Conservation (phyloP, 805 yeast genomes). For the Cyberlindnera sargentensis region DNA sequence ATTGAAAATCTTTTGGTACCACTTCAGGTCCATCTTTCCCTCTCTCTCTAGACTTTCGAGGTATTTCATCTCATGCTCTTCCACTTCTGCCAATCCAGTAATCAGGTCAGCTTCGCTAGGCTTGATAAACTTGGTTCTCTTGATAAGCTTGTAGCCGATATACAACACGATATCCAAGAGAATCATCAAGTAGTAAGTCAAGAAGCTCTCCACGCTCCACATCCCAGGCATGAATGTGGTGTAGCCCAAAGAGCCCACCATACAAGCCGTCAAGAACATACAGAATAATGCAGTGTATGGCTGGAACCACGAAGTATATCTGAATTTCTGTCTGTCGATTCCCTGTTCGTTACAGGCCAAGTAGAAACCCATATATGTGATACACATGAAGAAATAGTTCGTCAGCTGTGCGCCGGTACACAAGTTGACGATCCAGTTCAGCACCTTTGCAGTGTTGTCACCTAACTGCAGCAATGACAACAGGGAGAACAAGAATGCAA, state of each 20-base stretch:
- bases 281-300: constrained; percentile 50
- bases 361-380: constrained; percentile 57
- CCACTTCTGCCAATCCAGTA: constrained; percentile 49
- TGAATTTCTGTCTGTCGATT: constrained; percentile 31
- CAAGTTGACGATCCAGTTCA: constrained; percentile 64
- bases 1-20: background rate
- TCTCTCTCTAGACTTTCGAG: constrained; percentile 8
- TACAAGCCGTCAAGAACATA: constrained; percentile 33
- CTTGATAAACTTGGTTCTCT: constrained; percentile 36
- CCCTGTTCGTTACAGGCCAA: constrained; percentile 50
- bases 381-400: constrained; percentile 50
- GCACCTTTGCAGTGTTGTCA: constrained; percentile 50
- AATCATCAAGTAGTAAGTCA: constrained; percentile 68
- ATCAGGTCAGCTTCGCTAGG: constrained; percentile 46
- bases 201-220: constrained; percentile 58
- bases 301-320: constrained; percentile 49
- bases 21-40: constrained; percentile 1
- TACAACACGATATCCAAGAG: constrained; percentile 44
- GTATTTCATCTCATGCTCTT: constrained; percentile 41
- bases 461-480: constrained; percentile 61
- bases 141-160: constrained; percentile 41
- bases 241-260: constrained; percentile 63
- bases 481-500: constrained; percentile 49
- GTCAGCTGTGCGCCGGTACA: constrained; percentile 61
- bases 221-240: constrained; percentile 60